Evolutionary conservation across 2,329 filamentous ascomycete genomes (phyloP).

Genomic region (Pseudogymnoascus sp.): DNA sequence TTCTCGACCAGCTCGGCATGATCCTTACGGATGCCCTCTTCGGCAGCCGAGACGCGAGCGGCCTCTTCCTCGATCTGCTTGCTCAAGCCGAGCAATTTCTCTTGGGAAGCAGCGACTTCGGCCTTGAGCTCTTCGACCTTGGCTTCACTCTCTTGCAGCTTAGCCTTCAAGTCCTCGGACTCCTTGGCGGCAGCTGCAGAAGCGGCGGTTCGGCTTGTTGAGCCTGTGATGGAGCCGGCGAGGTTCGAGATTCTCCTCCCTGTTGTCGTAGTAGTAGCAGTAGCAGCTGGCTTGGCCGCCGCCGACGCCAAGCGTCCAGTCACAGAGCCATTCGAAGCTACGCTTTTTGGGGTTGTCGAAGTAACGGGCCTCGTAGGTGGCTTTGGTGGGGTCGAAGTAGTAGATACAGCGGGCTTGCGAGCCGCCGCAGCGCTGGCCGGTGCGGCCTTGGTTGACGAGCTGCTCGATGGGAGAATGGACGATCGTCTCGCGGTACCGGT

Average conservation of each 20-base stretch:
- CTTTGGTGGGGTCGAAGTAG: slow-evolving; percentile 29
- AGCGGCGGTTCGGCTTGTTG: slow-evolving; percentile 27
- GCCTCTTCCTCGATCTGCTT: slow-evolving; percentile 41
- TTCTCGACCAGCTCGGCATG: slow-evolving; percentile 41
- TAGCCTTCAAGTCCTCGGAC: slow-evolving; percentile 52
- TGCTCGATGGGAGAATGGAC: slow-evolving; percentile 11
- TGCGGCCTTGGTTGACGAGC: background rate
- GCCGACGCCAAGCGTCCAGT: slow-evolving; percentile 31
- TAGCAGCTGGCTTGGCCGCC: slow-evolving; percentile 25
- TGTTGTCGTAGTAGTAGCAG: slow-evolving; percentile 30
- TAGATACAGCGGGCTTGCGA: slow-evolving; percentile 24
- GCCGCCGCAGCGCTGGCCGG: slow-evolving; percentile 21
- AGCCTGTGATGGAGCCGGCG: slow-evolving; percentile 32
- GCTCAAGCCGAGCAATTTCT: slow-evolving; percentile 47
- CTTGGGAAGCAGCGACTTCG: slow-evolving; percentile 48
- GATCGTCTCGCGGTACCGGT: slow-evolving; percentile 9
- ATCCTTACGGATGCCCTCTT: slow-evolving; percentile 36
- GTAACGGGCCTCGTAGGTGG: slow-evolving; percentile 31
- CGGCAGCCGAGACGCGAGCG: slow-evolving; percentile 31
- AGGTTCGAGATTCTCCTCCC: slow-evolving; percentile 52
- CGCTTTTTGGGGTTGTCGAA: slow-evolving; percentile 30
- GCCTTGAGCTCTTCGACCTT: slow-evolving; percentile 51
- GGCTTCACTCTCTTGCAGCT: slow-evolving; percentile 50
- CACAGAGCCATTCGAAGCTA: slow-evolving; percentile 25
- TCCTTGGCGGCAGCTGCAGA: slow-evolving; percentile 43